Evolutionary conservation across 225 moss, liverwort and hornwort species (phyloP).

Genomic region (Antitrichia curtipendula): DNA sequence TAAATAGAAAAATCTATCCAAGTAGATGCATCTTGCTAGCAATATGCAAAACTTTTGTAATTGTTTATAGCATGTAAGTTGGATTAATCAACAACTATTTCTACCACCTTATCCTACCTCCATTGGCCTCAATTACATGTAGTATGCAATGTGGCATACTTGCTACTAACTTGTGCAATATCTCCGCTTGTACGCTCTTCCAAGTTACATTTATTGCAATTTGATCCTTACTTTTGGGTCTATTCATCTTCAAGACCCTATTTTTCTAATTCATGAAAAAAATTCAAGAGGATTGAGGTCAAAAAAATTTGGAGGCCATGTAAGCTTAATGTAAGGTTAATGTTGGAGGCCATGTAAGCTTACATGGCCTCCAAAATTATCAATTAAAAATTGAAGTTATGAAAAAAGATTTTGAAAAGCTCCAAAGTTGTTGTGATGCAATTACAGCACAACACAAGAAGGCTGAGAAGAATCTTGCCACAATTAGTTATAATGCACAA

Average conservation of each 20-base stretch:
- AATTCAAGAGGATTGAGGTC: too few relatives aligned
- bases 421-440: background rate
- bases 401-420: background rate
- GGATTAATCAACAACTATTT: background rate
- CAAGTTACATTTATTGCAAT: background rate
- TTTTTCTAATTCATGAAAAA: too few relatives aligned
- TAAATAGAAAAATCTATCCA: background rate
- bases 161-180: background rate
- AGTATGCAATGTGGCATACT: background rate
- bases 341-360: background rate
- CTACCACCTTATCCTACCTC: background rate
- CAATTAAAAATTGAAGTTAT: background rate
- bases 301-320: too few relatives aligned
- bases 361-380: too few relatives aligned
- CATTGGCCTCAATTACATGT: background rate
- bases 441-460: background rate
- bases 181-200: background rate
- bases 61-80: background rate
- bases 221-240: background rate
- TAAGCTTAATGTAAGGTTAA: too few relatives aligned
- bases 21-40: background rate
- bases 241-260: rapidly evolving
- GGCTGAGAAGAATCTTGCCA: background rate
- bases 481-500: too few relatives aligned
- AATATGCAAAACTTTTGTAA: background rate